These are phyloP conservation scores for Epichloe aotearoae DNA, from an alignment of 2,329 filamentous ascomycete species.

Conservation along the genomic window DNA sequence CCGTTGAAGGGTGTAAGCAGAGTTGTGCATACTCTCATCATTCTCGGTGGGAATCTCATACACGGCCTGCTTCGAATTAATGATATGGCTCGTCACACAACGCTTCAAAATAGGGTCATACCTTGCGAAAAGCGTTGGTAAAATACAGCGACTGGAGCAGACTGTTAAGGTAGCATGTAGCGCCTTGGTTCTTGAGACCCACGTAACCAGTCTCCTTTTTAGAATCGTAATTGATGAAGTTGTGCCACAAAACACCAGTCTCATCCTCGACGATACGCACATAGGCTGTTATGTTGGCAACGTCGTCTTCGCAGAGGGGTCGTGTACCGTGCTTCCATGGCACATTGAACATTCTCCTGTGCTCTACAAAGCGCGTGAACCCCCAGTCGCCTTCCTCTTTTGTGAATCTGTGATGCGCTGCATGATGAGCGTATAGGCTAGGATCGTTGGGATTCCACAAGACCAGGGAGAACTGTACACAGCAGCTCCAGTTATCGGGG, in stretches of 20 bases:
- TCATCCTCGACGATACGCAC: slow-evolving; percentile 74
- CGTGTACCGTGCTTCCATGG: slow-evolving; percentile 57
- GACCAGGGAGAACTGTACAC: slow-evolving; percentile 88
- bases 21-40: slow-evolving; percentile 70
- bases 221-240: slow-evolving; percentile 92
- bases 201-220: slow-evolving; percentile 98
- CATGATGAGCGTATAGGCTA: slow-evolving; percentile 66
- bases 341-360: slow-evolving; percentile 69
- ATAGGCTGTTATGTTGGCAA: slow-evolving; percentile 70
- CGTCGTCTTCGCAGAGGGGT: slow-evolving; percentile 68
- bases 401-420: slow-evolving; percentile 90
- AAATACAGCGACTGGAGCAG: slow-evolving; percentile 75
- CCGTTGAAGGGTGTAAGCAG: slow-evolving; percentile 84
- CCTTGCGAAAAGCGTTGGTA: slow-evolving; percentile 87
- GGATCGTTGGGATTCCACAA: slow-evolving; percentile 91
- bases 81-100: slow-evolving; percentile 5
- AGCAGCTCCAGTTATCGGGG: slow-evolving; percentile 91
- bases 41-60: slow-evolving; percentile 92
- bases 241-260: slow-evolving; percentile 82
- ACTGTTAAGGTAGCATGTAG: slow-evolving; percentile 80
- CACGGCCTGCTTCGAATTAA: slow-evolving; percentile 50
- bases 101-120: slow-evolving; percentile 19
- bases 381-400: slow-evolving; percentile 97
- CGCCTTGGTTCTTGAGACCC: slow-evolving; percentile 90
- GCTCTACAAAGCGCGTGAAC: slow-evolving; percentile 90